phyloP scores from a whole-genome alignment of 108 stramenopile species.

The Cyclotella sp. region DNA sequence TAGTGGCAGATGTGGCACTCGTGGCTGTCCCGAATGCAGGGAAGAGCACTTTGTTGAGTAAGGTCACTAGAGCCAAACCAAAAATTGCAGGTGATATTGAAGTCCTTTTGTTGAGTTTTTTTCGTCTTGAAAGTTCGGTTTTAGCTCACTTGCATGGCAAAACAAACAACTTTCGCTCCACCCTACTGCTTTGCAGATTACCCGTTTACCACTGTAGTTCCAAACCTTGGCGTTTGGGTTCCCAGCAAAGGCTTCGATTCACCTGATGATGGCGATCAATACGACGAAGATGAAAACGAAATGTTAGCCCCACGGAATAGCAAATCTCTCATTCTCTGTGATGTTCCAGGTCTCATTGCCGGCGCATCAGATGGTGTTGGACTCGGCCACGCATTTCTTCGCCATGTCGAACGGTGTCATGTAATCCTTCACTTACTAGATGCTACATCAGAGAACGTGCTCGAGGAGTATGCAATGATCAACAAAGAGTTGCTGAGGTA shows the following conservation, averaged over 20 bases:
- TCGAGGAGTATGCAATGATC: slow-evolving; percentile 94
- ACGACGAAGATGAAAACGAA: slow-evolving; percentile 25
- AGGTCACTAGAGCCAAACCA: slow-evolving; percentile 93
- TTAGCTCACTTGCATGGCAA: no score
- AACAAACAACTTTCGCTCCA: neutral
- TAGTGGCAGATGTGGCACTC: slow-evolving; percentile 97
- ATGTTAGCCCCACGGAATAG: slow-evolving; percentile 62
- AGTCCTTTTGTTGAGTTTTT: neutral
- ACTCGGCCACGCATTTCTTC: slow-evolving; percentile 90
- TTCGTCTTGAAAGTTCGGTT: neutral
- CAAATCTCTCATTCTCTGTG: slow-evolving; percentile 87
- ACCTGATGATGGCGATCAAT: slow-evolving; percentile 25
- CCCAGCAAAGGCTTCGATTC: slow-evolving; percentile 47
- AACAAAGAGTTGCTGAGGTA: slow-evolving; percentile 92
- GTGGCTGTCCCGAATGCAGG: slow-evolving; percentile 97
- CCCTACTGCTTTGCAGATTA: slow-evolving; percentile 60
- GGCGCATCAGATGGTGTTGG: slow-evolving; percentile 90
- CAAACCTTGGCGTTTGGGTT: slow-evolving; percentile 95
- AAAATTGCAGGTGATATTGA: slow-evolving; percentile 80
- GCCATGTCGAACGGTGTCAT: slow-evolving; percentile 95
- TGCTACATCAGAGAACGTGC: slow-evolving; percentile 87
- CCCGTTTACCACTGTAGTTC: slow-evolving; percentile 95
- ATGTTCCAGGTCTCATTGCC: slow-evolving; percentile 93
- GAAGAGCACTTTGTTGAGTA: slow-evolving; percentile 90
- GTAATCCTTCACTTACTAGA: slow-evolving; percentile 95